These are phyloP conservation scores for Pseudohyphozyma bogoriensis DNA, from an alignment of 768 basidiomycete species.

Conservation along the genomic window DNA sequence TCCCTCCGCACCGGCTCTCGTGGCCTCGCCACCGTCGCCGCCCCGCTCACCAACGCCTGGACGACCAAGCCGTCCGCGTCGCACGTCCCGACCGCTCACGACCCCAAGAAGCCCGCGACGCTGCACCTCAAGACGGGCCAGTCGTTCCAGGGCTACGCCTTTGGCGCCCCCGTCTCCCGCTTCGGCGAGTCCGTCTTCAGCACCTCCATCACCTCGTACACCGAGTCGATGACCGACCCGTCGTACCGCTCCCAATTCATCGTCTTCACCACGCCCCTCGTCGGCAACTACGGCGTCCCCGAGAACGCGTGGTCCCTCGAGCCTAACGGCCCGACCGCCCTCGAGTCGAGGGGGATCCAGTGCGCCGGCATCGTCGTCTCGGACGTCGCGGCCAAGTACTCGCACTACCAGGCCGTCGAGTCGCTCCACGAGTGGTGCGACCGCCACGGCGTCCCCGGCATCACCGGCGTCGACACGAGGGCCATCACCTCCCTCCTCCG, in stretches of 20 bases:
- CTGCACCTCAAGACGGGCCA: conserved; percentile 91
- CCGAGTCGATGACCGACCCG: conserved; percentile 99
- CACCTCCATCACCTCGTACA: conserved; percentile 97
- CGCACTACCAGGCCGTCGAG: conserved; percentile 88
- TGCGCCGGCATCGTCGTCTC: conserved; percentile 87
- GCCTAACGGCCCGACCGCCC: conserved; percentile 64
- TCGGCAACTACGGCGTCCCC: conserved; percentile 97
- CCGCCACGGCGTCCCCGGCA: conserved; percentile 77
- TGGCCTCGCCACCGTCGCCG: no score
- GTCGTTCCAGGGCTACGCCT: conserved; percentile 77
- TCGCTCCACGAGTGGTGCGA: conserved; percentile 87
- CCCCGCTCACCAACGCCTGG: no score
- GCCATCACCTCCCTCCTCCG: conserved; percentile 88
- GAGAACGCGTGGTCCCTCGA: conserved; percentile 50
- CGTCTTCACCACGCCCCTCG: conserved; percentile 95
- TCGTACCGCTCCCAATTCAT: conserved; percentile 97
- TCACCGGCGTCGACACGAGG: conserved; percentile 94
- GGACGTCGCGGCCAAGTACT: conserved; percentile 88
- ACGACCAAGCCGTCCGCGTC: no score
- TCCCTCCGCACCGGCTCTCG: no score
- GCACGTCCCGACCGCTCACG: conserved; percentile 20
- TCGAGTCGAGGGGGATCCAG: conserved; percentile 82
- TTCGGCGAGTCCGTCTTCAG: conserved; percentile 98
- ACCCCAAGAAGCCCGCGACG: conserved; percentile 54
- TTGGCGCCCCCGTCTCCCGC: conserved; percentile 74